Conservation (phyloP, 169 alveolate species). For the Eimeria maxima region DNA sequence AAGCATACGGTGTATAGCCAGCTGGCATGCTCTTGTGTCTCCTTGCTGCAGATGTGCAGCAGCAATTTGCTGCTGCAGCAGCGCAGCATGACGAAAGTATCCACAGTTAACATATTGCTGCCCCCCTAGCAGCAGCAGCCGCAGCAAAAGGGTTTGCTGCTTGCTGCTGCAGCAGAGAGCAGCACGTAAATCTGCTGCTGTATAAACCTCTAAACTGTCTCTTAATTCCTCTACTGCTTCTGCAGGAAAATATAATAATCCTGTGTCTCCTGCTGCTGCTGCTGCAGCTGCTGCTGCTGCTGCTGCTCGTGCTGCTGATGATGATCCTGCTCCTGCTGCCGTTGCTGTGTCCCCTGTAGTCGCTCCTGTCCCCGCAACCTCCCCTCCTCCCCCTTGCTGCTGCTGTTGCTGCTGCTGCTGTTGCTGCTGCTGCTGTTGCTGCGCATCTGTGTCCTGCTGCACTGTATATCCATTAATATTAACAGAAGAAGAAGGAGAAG, state of each 20-base stretch:
- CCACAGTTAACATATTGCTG: slow-evolving; percentile 78
- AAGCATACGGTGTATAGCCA: slow-evolving; percentile 48
- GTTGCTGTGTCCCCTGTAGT: background rate
- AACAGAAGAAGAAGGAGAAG: background rate
- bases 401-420: too few relatives aligned
- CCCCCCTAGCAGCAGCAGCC: slow-evolving; percentile 64
- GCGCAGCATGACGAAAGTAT: slow-evolving; percentile 74
- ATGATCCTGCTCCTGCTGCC: background rate
- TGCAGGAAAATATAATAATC: background rate
- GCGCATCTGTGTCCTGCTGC: too few relatives aligned
- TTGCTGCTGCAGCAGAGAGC: background rate
- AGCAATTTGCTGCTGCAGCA: slow-evolving; percentile 71
- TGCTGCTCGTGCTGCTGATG: background rate
- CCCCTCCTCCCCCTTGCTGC: too few relatives aligned
- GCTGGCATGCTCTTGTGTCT: slow-evolving; percentile 35
- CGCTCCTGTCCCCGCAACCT: too few relatives aligned
- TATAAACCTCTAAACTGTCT: background rate
- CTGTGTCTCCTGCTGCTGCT: slow-evolving; percentile 54
- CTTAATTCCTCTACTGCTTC: slow-evolving; percentile 8
- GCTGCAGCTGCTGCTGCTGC: slow-evolving; percentile 1
- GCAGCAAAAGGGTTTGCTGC: slow-evolving; percentile 13
- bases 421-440: too few relatives aligned
- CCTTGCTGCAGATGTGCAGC: slow-evolving; percentile 45
- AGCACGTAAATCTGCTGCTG: slow-evolving; percentile 7
- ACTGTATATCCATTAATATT: background rate